A percentile compares a stretch with the other conserved stretches of the same genome.
phyloP scores from a whole-genome alignment of 225 moss, liverwort and hornwort species.

The Neckera pumila region DNA sequence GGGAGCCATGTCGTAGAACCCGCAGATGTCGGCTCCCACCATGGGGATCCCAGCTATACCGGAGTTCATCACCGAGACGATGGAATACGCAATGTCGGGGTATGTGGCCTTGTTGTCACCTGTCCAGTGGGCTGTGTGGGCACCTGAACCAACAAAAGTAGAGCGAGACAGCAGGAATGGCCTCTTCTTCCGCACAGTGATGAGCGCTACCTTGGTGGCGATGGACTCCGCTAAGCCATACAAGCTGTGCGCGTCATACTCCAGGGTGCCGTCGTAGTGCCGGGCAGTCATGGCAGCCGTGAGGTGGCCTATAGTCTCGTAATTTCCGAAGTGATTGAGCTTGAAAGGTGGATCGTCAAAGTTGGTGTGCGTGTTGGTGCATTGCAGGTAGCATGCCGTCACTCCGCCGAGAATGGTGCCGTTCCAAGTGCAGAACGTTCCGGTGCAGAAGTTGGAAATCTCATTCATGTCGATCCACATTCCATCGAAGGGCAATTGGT shows the following conservation, averaged over 20 bases:
- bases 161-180: constrained; percentile 74
- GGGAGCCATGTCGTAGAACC: constrained; percentile 55
- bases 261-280: constrained; percentile 55
- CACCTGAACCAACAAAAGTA: constrained; percentile 61
- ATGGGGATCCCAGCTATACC: constrained; percentile 72
- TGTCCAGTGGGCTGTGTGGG: constrained; percentile 73
- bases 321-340: constrained; percentile 29
- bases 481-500: constrained; percentile 56
- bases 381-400: constrained; percentile 48
- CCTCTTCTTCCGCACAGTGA: constrained; percentile 25
- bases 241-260: constrained; percentile 67
- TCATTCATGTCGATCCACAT: constrained; percentile 97
- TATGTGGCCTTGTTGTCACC: constrained; percentile 81
- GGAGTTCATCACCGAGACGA: constrained; percentile 45
- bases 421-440: constrained; percentile 40
- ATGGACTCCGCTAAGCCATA: constrained; percentile 65
- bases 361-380: constrained; percentile 10
- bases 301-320: constrained; percentile 15
- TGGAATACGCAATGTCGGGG: constrained; percentile 46
- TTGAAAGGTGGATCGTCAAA: constrained; percentile 55
- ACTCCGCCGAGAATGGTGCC: constrained; percentile 20
- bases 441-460: constrained; percentile 78
- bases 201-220: constrained; percentile 50
- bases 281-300: constrained; percentile 45
- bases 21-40: constrained; percentile 81